Percentiles rank a stretch among this genome's conserved stretches.
Conservation (phyloP, 192 early-diverging fungal species). For the Coemansia asiatica region DNA sequence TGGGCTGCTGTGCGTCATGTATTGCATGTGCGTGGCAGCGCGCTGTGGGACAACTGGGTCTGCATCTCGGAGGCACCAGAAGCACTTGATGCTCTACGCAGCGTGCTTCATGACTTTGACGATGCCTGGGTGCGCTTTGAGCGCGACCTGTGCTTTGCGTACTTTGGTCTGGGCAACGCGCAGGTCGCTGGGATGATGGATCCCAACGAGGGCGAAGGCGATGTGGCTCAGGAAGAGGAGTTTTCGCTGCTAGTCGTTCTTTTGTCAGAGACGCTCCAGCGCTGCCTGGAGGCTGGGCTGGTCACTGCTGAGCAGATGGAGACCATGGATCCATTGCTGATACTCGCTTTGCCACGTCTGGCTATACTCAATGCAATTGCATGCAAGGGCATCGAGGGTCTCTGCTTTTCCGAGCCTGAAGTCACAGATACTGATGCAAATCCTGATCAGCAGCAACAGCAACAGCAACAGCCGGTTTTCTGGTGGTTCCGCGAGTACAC, state of each 20-base stretch:
- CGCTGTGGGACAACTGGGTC: slow-evolving; percentile 23
- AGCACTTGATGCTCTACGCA: slow-evolving; percentile 46
- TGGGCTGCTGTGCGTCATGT: slow-evolving; percentile 61
- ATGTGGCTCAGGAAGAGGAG: slow-evolving; percentile 37
- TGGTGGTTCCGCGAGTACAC: slow-evolving; percentile 64
- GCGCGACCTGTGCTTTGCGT: slow-evolving; percentile 67
- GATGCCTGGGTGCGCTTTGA: slow-evolving; percentile 66
- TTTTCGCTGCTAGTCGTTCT: slow-evolving; percentile 59
- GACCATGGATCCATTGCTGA: slow-evolving; percentile 59
- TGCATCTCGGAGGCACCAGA: slow-evolving; percentile 1
- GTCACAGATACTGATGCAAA: not conserved
- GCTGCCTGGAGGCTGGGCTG: slow-evolving; percentile 29
- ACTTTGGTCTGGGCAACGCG: slow-evolving; percentile 61
- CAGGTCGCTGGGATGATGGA: slow-evolving; percentile 57
- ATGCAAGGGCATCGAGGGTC: slow-evolving; percentile 55
- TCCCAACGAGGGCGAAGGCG: slow-evolving; percentile 36
- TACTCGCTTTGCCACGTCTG: slow-evolving; percentile 62
- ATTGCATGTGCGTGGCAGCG: slow-evolving; percentile 34
- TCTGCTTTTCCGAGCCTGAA: slow-evolving; percentile 59
- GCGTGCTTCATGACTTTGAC: slow-evolving; percentile 66
- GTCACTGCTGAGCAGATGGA: slow-evolving; percentile 54
- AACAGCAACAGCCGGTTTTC: slow-evolving; percentile 31
- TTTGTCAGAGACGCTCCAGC: slow-evolving; percentile 62
- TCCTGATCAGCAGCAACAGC: not conserved
- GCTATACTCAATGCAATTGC: slow-evolving; percentile 60